Base-by-base conservation (phyloP, 176 grass and related monocot species). In the Pontederia paniculata region DNA sequence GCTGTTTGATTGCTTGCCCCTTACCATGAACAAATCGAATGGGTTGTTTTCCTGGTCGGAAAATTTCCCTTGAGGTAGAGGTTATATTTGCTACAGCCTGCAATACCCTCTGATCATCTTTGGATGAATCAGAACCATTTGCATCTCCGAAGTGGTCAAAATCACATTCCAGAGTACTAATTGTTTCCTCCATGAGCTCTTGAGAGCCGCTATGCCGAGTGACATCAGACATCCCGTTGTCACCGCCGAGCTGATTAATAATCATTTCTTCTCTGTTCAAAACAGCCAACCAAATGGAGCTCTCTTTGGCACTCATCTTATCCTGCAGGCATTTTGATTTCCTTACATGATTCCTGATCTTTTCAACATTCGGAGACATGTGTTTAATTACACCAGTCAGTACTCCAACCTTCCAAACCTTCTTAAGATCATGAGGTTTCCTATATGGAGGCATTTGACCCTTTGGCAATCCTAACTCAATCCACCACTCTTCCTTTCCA, bases 291-390 rank as follows among this genome's bases (percentile, higher is more conserved):
- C 93, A 98, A 68, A 98, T 91, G 57, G 86, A 70, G 62, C 78
- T 98, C 58, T 98, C 93, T 72, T 91, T 91, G 20, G 93, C 87
- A 49, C 84, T 91, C 86, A 98, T 98, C 67, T 98, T 98, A 78
- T 91, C 86, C 76, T 98, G 93, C 72, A 98, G 82, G 69, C 83
- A 91, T 59, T 98, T 98, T 17, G 86, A 91, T 71, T 98, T 98
- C 37, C 83, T 55, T 9, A 98, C 83, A 64, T 88, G 93, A 10
- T 67, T 84, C 74, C 71, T 91, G 57, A 98, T 91, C 80, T 91
- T 98, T 54, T 81, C 93, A 49, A 98, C 83, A 64, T 91, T 80
- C 11, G 93, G 93, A 16, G 83, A 79, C 86, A 98, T 98, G 77
- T 98, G 93, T 67, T 88, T 91, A 56, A 98, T 91, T 46, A 98